phyloP scores from a whole-genome alignment of 2,329 filamentous ascomycete species.

The Epichloe bromicola region DNA sequence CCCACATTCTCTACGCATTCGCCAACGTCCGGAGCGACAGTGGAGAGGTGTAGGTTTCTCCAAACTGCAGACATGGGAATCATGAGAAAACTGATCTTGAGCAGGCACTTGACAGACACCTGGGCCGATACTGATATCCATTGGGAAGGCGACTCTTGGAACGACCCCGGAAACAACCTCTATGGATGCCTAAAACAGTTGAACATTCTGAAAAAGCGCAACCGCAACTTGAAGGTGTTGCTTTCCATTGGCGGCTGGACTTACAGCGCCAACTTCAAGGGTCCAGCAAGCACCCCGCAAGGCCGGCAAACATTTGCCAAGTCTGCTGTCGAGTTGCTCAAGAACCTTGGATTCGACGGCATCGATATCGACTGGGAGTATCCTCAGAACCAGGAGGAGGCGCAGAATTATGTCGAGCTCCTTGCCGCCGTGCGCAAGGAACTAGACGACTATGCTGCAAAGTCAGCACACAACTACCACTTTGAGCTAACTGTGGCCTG shows the following conservation, averaged over 20 bases:
- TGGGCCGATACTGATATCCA: conserved; percentile 65
- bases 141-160: conserved; percentile 55
- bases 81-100: background rate
- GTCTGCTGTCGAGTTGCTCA: conserved; percentile 60
- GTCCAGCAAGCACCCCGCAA: conserved; percentile 54
- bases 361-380: conserved; percentile 61
- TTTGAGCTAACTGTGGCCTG: conserved; percentile 54
- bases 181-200: conserved; percentile 87
- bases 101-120: conserved; percentile 40
- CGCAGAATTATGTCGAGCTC: conserved; percentile 44
- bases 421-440: conserved; percentile 42
- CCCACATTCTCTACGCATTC: conserved; percentile 83
- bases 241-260: conserved; percentile 90
- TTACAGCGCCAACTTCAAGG: conserved; percentile 72
- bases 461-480: conserved; percentile 30
- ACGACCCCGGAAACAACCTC: conserved; percentile 62
- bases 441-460: conserved; percentile 42
- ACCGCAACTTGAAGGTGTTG: conserved; percentile 74
- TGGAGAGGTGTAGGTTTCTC: conserved; percentile 58
- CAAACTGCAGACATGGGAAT: background rate
- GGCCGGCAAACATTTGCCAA: conserved; percentile 62
- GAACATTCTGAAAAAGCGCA: conserved; percentile 65
- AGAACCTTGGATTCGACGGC: conserved; percentile 67
- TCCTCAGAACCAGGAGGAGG: conserved; percentile 41
- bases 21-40: conserved; percentile 69